phyloP scores from a whole-genome alignment of 192 early-diverging fungal species.

The Backusella tarrabulga region DNA sequence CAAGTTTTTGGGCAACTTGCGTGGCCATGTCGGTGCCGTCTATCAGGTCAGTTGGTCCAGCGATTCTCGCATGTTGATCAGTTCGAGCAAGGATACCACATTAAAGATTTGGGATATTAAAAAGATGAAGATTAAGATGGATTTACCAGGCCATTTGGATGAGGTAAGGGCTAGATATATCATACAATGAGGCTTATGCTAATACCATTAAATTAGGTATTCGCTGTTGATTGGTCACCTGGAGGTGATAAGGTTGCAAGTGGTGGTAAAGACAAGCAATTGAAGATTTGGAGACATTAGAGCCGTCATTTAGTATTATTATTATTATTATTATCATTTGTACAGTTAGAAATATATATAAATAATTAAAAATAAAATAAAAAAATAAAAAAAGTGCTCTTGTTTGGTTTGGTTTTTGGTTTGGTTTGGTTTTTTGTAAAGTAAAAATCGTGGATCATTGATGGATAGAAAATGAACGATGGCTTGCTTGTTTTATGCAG shows the following conservation, averaged over 20 bases:
- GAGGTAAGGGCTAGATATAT: conserved; percentile 50
- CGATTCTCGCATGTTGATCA: conserved; percentile 90
- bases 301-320: not conserved
- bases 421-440: no score
- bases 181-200: no score
- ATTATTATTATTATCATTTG: conserved; percentile 9
- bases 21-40: conserved; percentile 95
- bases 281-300: conserved; percentile 77
- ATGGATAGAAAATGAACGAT: no score
- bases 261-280: conserved; percentile 88
- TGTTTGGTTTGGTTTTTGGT: no score
- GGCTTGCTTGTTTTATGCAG: no score
- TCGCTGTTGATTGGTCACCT: conserved; percentile 94
- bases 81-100: conserved; percentile 88
- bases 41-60: conserved; percentile 96
- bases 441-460: no score
- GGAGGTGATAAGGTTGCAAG: conserved; percentile 88
- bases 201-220: conserved; percentile 52
- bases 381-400: not conserved
- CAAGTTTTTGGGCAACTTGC: conserved; percentile 87
- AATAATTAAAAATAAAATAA: not conserved
- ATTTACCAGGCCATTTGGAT: conserved; percentile 95
- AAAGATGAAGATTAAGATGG: conserved; percentile 86
- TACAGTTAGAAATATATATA: conserved; percentile 2
- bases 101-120: conserved; percentile 93